Conservation (phyloP, 2,329 filamentous ascomycete species). For the Pestalotiopsis sp. region DNA sequence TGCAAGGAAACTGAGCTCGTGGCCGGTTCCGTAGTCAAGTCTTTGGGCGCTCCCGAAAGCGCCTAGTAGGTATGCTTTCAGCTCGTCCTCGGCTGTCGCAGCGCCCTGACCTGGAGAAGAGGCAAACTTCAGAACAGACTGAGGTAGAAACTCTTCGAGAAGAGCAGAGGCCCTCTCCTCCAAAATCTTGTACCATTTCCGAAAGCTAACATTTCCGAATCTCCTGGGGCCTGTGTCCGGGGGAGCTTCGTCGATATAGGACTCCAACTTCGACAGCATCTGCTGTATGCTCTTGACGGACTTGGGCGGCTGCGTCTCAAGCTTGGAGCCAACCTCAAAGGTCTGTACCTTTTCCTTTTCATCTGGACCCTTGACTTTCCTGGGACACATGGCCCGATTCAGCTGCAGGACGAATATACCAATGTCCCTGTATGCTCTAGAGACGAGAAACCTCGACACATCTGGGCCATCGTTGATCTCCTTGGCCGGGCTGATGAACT, state of each 20-base stretch:
- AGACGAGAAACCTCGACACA: conserved; percentile 77
- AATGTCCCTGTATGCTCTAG: conserved; percentile 84
- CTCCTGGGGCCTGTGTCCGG: conserved; percentile 84
- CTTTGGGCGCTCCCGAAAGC: conserved; percentile 86
- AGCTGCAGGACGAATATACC: conserved; percentile 87
- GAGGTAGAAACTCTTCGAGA: conserved; percentile 58
- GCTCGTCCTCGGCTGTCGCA: conserved; percentile 63
- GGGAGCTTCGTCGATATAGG: conserved; percentile 75
- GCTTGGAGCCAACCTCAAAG: conserved; percentile 44
- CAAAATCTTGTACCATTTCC: conserved; percentile 77
- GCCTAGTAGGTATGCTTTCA: conserved; percentile 79
- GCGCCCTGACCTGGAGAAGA: conserved; percentile 26
- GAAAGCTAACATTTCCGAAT: conserved; percentile 91
- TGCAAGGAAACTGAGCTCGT: conserved; percentile 92
- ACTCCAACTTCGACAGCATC: conserved; percentile 66
- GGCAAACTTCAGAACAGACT: conserved; percentile 30
- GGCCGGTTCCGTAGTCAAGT: conserved; percentile 93
- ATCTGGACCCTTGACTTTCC: conserved; percentile 45
- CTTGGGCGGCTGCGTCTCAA: conserved; percentile 46
- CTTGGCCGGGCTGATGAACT: conserved; percentile 73
- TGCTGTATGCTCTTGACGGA: conserved; percentile 66
- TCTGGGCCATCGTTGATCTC: conserved; percentile 84
- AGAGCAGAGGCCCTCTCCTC: conserved; percentile 60
- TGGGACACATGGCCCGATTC: conserved; percentile 82
- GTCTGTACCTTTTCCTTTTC: conserved; percentile 46